Evolutionary conservation across 345 rosid genomes (phyloP).

Genomic region (Euclidium syriacum): DNA sequence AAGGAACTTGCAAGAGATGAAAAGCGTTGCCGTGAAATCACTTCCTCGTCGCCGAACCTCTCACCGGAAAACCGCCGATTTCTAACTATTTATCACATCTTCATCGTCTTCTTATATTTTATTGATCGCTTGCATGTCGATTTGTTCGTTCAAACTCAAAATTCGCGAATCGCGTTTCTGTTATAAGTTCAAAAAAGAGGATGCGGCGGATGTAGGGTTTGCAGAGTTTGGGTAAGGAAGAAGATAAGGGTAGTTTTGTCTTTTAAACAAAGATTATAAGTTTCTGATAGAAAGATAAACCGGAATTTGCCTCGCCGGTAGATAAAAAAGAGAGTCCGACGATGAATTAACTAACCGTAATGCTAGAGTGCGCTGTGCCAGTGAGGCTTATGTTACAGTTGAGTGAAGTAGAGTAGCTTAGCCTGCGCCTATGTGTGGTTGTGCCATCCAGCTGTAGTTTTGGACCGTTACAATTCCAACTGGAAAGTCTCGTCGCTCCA

Average conservation of each 20-base stretch:
- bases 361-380: conserved; percentile 20
- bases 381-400: not conserved
- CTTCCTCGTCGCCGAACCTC: conserved; percentile 35
- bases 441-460: conserved; percentile 67
- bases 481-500: conserved; percentile 28
- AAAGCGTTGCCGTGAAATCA: conserved; percentile 30
- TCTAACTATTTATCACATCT: conserved; percentile 31
- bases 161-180: conserved; percentile 19
- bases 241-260: too few species aligned
- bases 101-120: not conserved
- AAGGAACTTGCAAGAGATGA: conserved; percentile 59
- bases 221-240: too few species aligned
- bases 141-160: conserved; percentile 17
- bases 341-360: conserved; percentile 2
- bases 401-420: conserved; percentile 2
- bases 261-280: too few species aligned
- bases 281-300: not conserved
- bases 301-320: conserved; percentile 1
- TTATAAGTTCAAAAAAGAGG: too few species aligned
- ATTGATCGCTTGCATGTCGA: conserved; percentile 30
- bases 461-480: conserved; percentile 60
- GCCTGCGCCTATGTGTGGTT: conserved; percentile 24
- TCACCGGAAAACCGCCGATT: conserved; percentile 69
- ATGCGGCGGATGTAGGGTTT: too few species aligned
- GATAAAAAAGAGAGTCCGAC: not conserved